These are phyloP conservation scores for Brasilioporus rufonigricans DNA, from an alignment of 768 basidiomycete species.

Conservation along the genomic window DNA sequence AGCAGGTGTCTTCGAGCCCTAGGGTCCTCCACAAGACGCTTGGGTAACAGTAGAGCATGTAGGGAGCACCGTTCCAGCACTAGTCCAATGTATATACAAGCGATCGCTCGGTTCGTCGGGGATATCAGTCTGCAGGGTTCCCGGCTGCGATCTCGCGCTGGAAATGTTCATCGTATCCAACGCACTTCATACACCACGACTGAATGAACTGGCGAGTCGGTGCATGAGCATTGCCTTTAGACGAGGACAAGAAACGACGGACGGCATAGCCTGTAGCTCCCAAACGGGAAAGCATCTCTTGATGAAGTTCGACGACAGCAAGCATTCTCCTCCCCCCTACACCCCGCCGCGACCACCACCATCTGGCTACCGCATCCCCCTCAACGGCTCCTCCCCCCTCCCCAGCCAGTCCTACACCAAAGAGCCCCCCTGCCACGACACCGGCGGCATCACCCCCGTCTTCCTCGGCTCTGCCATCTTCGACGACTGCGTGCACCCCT, in stretches of 20 bases:
- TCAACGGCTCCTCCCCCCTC: conserved; percentile 38
- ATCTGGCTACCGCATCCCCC: conserved; percentile 65
- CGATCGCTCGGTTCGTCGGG: not conserved
- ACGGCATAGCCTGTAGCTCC: not conserved
- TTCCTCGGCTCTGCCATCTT: conserved; percentile 76
- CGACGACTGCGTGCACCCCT: conserved; percentile 68
- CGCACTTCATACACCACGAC: conserved; percentile 16
- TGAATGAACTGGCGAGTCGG: conserved; percentile 9
- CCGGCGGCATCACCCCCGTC: conserved; percentile 50
- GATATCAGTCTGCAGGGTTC: conserved; percentile 1
- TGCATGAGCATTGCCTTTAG: not conserved
- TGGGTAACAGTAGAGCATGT: not conserved
- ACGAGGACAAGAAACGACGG: not conserved
- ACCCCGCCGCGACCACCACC: conserved; percentile 39
- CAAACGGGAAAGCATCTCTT: too few relatives aligned
- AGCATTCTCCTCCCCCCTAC: conserved; percentile 13
- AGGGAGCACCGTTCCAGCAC: too few relatives aligned
- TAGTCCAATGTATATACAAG: not conserved
- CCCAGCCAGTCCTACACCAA: conserved; percentile 44
- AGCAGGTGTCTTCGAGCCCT: not conserved
- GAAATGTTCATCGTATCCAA: conserved; percentile 23
- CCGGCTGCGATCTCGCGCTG: conserved; percentile 18
- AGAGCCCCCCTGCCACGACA: conserved; percentile 53
- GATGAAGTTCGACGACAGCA: conserved; percentile 11
- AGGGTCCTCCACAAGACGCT: not conserved